Evolutionary conservation across 495 filamentous ascomycete genomes (phyloP).

Genomic region (Xylaria acuta): DNA sequence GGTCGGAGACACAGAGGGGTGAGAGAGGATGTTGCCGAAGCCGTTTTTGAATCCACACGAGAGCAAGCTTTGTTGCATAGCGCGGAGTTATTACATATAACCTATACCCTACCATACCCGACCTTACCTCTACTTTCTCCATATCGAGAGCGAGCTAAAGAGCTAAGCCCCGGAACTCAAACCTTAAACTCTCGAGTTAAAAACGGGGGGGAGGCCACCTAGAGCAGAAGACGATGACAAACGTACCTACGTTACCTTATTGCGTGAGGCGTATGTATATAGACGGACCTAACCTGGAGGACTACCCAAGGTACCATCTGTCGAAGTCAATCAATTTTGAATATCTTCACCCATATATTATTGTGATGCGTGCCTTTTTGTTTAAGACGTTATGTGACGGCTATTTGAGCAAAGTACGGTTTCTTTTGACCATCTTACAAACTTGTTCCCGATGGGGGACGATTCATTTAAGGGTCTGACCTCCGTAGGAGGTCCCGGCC

Average conservation of each 20-base stretch:
- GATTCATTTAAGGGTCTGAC: not conserved
- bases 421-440: not conserved
- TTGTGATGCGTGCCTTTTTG: not conserved
- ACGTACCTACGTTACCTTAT: not conserved
- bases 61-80: slow-evolving; percentile 24
- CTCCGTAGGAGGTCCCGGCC: not conserved
- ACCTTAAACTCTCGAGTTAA: not conserved
- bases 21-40: not conserved
- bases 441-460: not conserved
- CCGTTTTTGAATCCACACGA: not conserved
- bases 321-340: not conserved
- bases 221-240: too few relatives aligned
- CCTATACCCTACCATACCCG: not conserved
- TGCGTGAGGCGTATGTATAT: not conserved
- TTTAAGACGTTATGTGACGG: not conserved
- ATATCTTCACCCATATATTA: not conserved
- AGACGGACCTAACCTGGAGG: slow-evolving; percentile 1
- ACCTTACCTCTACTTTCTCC: not conserved
- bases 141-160: not conserved
- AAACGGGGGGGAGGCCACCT: not conserved
- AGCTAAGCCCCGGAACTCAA: not conserved
- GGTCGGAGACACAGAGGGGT: not conserved
- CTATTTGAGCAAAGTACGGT: not conserved
- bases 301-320: not conserved
- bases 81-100: slow-evolving; percentile 23